Percentiles rank a stretch among this genome's conserved stretches.
Conservation (phyloP, 257 asterid genomes). For the Scutellaria barbata region DNA sequence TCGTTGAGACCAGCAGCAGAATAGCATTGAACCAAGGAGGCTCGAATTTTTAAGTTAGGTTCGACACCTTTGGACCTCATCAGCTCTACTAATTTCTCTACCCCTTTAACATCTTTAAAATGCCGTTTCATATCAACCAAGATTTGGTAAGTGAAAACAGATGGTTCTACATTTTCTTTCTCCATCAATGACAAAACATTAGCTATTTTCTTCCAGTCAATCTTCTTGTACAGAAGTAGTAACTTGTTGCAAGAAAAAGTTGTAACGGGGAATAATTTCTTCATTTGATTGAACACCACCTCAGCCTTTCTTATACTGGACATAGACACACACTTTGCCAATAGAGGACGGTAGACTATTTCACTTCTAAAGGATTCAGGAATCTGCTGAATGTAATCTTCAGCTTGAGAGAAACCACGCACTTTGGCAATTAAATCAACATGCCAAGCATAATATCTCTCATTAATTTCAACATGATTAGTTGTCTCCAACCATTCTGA, state of each 20-base stretch:
- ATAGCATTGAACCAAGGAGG: constrained; percentile 54
- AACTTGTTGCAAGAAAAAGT: constrained; percentile 65
- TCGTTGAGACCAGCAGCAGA: constrained; percentile 53
- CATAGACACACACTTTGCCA: constrained; percentile 56
- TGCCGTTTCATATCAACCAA: constrained; percentile 66
- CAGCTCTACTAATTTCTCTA: constrained; percentile 70
- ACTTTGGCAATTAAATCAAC: constrained; percentile 75
- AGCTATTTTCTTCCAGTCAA: constrained; percentile 62
- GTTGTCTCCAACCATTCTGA: neutral
- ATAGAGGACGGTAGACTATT: constrained; percentile 59
- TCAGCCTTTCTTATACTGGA: constrained; percentile 54
- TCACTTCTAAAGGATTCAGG: constrained; percentile 72
- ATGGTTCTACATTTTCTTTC: constrained; percentile 62
- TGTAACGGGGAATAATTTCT: constrained; percentile 54
- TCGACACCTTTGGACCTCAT: constrained; percentile 66
- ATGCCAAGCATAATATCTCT: constrained; percentile 58
- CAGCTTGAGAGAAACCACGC: constrained; percentile 60
- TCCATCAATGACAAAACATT: constrained; percentile 74
- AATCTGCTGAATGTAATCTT: constrained; percentile 52
- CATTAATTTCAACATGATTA: constrained; percentile 44
- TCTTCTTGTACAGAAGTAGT: constrained; percentile 66
- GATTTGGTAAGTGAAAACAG: constrained; percentile 59
- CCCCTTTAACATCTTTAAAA: constrained; percentile 59
- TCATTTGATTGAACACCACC: constrained; percentile 72
- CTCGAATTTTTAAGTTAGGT: constrained; percentile 41